Conservation (phyloP, 768 basidiomycete species). For the Boletus tomentosulus region DNA sequence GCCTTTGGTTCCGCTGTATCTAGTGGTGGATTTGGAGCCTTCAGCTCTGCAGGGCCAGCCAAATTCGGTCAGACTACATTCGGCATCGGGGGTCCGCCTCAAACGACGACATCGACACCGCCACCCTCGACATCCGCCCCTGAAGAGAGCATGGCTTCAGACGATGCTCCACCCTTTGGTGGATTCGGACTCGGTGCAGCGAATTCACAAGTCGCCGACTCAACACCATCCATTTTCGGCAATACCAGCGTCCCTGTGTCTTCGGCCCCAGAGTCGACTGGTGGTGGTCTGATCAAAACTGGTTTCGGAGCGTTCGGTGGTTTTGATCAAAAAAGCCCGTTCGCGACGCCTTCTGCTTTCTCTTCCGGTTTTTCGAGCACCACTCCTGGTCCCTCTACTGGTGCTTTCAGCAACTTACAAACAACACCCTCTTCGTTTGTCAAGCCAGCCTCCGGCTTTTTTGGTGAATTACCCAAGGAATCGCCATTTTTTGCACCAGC, state of each 20-base stretch:
- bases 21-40: slow-evolving; percentile 30
- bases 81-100: slow-evolving; percentile 12
- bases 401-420: not conserved
- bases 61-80: slow-evolving; percentile 33
- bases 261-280: slow-evolving; percentile 14
- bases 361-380: not conserved
- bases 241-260: slow-evolving; percentile 11
- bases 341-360: slow-evolving; percentile 24
- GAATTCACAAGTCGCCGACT: slow-evolving; percentile 22
- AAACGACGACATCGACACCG: not conserved
- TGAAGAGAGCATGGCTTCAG: slow-evolving; percentile 33
- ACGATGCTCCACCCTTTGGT: slow-evolving; percentile 28
- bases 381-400: not conserved
- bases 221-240: slow-evolving; percentile 33
- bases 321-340: slow-evolving; percentile 26
- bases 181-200: slow-evolving; percentile 29
- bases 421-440: slow-evolving; percentile 3
- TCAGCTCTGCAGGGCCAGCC: slow-evolving; percentile 27
- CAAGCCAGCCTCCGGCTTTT: not conserved
- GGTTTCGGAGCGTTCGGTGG: slow-evolving; percentile 32
- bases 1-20: slow-evolving; percentile 21
- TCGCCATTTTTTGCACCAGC: not conserved
- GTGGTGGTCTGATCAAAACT: slow-evolving; percentile 25
- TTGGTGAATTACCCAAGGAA: not conserved
- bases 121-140: slow-evolving; percentile 9